Base-by-base conservation (phyloP, 768 basidiomycete genomes). In the Exidia glandulosa region DNA sequence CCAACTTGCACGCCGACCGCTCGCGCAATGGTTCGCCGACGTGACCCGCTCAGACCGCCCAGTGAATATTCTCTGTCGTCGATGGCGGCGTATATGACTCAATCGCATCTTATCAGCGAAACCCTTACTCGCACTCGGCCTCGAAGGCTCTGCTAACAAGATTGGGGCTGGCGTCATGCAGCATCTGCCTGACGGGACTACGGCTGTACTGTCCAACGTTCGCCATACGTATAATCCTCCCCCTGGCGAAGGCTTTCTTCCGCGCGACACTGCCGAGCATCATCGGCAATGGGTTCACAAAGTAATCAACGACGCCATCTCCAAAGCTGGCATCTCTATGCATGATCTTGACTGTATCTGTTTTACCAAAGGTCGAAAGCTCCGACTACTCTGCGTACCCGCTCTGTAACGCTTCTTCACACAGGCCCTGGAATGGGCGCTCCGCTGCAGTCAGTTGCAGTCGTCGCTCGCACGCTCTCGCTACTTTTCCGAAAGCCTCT, bases 361-460 rank as follows among this genome's bases (percentile, higher is more conserved):
- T 68, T 99, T 86, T 70, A 99, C 96, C 3, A 94, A 97, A 79
- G 96, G 95, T 90, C 34, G 74, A 62, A 32, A 33, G n/a, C 57
- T n/a, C 56, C 52, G 32, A 13, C 50, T 12, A 0, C 56, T 32
- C 30, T 32, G 41, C 30, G 27, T 50, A 19, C 16, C 10, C 37
- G 34, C 31, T 55, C 41, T 32, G 1, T 12, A 30, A 47, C 59
- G 34, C 52, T 60, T 37, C 45, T 16, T 30, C 23, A 19, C 55
- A 23, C 66, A 97, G 95, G 96, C 1, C 96, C 96, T n/a, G 96
- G 96, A 1, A 99, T 99, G 96, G 96, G 96, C 54, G 94, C 91
- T 34, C 96, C 96, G 2, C 72, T 99, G 34, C 93, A 95, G 67
- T 94, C 94, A 2, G 93, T 98, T 14, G 94, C 91, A 1, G 75